Percentiles rank a stretch among this genome's conserved stretches.
phyloP scores from a whole-genome alignment of 2,329 filamentous ascomycete genomes.

The Chrysoporthe austroafricana region DNA sequence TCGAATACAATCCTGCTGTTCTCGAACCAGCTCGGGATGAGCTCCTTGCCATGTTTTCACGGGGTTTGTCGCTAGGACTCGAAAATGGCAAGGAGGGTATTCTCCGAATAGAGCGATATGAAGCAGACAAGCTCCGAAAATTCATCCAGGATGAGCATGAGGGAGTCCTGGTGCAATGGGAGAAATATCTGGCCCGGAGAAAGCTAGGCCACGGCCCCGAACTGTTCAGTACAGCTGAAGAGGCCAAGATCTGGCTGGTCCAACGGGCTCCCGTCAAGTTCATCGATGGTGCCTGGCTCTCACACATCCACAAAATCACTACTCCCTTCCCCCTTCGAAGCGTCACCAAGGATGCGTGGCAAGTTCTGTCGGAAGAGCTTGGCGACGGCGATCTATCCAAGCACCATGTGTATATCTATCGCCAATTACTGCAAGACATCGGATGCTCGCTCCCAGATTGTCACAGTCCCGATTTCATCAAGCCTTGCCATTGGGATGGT shows the following conservation, averaged over 20 bases:
- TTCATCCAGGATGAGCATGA: neutral
- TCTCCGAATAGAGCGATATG: neutral
- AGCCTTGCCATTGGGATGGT: neutral
- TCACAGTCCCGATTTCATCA: conserved; percentile 28
- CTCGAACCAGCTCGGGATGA: neutral
- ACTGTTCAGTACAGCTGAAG: conserved; percentile 12
- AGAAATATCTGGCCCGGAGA: neutral
- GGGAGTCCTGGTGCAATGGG: neutral
- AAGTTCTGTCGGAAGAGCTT: conserved; percentile 54
- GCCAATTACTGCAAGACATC: conserved; percentile 32
- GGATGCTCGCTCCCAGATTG: conserved; percentile 19
- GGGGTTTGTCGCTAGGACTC: neutral
- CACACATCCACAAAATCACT: conserved; percentile 47
- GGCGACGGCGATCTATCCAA: conserved; percentile 51
- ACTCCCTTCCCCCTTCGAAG: conserved; percentile 45
- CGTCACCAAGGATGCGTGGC: conserved; percentile 50
- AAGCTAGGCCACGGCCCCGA: neutral
- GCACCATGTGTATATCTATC: conserved; percentile 47
- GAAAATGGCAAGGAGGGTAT: neutral
- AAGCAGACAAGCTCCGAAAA: neutral
- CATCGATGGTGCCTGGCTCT: conserved; percentile 54
- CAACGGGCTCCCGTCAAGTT: conserved; percentile 37
- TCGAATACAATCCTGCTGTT: neutral
- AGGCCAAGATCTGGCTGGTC: neutral
- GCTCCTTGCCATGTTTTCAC: neutral